Evolutionary conservation across 805 yeast species (phyloP), one percentile per base, ranked within the genome.

Genomic region (Pichia deserticola): DNA sequence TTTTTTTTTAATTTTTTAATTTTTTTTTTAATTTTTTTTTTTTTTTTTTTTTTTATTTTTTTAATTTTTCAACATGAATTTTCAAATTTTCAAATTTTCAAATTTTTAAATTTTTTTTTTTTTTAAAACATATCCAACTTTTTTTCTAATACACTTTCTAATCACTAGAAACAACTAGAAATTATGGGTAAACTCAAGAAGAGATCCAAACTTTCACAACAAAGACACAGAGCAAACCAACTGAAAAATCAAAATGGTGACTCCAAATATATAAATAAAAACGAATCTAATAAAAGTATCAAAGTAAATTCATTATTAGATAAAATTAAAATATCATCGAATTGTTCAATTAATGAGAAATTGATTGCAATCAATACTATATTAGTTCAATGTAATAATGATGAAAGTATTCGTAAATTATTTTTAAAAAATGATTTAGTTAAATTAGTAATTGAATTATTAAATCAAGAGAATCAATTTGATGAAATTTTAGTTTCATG

Each of bases 401-500:
- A 45, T 41, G 44, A 30, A 1, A 69, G 73, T 37, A 70, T 84
- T 70, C 76, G 97, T 54, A 69, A 73, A 47, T 46, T 80, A 50
- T 70, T 89, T 25, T 66, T 90, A 53, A 86, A 84, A 60, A 93
- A 89, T 57, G 82, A 78, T 54, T 68, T 90, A 42, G 73, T 90
- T 10, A 79, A 79, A 39, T 73, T 78, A 2, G 61, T 89, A 1
- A 56, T 89, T 66, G 50, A 50, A 42, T 28, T 49, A 40, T n/a
- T 46, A 27, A 81, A 82, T 51, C 72, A 82, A 33, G 65, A 90
- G 27, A 78, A 77, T 42, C 96, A 88, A 61, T 61, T 74, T 25
- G 82, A 81, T 49, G 96, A 89, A 56, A 79, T 88, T 42, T 84
- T 86, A 20, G 85, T 86, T 25, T 95, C 86, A 15, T 74, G 92